Conservation (phyloP, 805 yeast genomes). For the Candida easanensis region DNA sequence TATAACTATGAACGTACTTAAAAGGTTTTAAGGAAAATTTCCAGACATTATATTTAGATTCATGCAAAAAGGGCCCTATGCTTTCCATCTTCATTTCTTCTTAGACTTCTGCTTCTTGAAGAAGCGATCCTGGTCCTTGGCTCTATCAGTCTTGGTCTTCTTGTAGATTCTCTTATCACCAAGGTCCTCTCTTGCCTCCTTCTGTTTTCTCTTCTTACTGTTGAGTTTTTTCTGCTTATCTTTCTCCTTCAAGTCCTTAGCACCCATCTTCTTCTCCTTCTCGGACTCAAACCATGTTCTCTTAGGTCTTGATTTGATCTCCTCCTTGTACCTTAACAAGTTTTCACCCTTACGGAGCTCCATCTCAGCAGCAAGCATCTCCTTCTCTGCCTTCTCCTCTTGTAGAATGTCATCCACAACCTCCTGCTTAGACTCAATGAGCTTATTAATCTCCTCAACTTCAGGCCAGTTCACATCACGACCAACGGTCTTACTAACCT, state of each 20-base stretch:
- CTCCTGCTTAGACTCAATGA: slow-evolving; percentile 57
- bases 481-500: slow-evolving; percentile 68
- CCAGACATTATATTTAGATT: too few species aligned
- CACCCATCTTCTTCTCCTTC: slow-evolving; percentile 38
- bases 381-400: slow-evolving; percentile 89
- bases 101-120: slow-evolving; percentile 25
- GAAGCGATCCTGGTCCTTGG: slow-evolving; percentile 43
- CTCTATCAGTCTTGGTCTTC: slow-evolving; percentile 76
- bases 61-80: too few species aligned
- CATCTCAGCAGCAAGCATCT: slow-evolving; percentile 84
- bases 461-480: slow-evolving; percentile 89
- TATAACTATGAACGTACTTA: too few species aligned
- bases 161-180: slow-evolving; percentile 56
- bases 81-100: slow-evolving; percentile 14
- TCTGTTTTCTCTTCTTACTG: slow-evolving; percentile 68
- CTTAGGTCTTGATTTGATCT: slow-evolving; percentile 85
- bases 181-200: slow-evolving; percentile 57
- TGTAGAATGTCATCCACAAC: slow-evolving; percentile 72
- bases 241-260: slow-evolving; percentile 31
- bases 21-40: too few species aligned
- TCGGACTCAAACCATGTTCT: slow-evolving; percentile 92
- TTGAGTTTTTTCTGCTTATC: slow-evolving; percentile 46
- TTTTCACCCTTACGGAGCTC: slow-evolving; percentile 85
- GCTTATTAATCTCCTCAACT: slow-evolving; percentile 63
- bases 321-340: slow-evolving; percentile 71